Base-by-base conservation (phyloP, 2,329 filamentous ascomycete genomes). In the Diplodia corticola region DNA sequence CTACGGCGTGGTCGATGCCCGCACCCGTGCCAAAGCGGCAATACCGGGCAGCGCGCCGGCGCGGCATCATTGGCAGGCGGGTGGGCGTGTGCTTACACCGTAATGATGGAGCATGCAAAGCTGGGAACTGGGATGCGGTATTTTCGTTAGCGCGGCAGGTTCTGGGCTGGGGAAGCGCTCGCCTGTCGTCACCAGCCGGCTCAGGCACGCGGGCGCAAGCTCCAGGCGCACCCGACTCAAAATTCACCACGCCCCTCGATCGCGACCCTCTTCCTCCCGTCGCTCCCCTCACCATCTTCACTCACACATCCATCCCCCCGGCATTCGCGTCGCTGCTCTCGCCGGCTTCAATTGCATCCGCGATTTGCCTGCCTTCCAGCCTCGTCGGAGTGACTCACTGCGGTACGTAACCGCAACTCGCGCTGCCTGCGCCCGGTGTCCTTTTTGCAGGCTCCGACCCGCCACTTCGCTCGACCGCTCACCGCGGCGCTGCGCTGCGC, bases 161-260 rank as follows among this genome's bases (percentile, higher is more conserved):
- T 28, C 46, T 40, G 46, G 26, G 50, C 50, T 22, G 50, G 28
- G 40, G 40, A 24, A 35, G 37, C 35, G 37, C 17, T 37, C 35
- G 37, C 35, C 40, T 59, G 44, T 59, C 63, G 63, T 59, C 53
- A 59, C 53, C 46, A 28, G 51, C 35, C 24, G 63, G 24, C 48
- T 44, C 60, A 53, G 63, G 37, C 63, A 64, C 33, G 37, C 46
- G 35, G 46, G 60, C 46, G 46, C 60, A 51, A 53, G 51, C 51
- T 57, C 17, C 15, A 53, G 30, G 49, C 61, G 54, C 61, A 64
- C 35, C 63, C 50, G 63, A 57, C 63, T 65, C 64, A 65, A 65
- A 65, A 65, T 65, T 65, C 54, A 51, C 54, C 53, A 57, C 64
- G 53, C 53, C 33, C 64, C 55, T 66, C 57, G 40, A 54, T 50